A percentile compares a stretch with the other conserved stretches of the same genome.
Conservation (phyloP, 768 basidiomycete species). For the Suillus clintonianus region DNA sequence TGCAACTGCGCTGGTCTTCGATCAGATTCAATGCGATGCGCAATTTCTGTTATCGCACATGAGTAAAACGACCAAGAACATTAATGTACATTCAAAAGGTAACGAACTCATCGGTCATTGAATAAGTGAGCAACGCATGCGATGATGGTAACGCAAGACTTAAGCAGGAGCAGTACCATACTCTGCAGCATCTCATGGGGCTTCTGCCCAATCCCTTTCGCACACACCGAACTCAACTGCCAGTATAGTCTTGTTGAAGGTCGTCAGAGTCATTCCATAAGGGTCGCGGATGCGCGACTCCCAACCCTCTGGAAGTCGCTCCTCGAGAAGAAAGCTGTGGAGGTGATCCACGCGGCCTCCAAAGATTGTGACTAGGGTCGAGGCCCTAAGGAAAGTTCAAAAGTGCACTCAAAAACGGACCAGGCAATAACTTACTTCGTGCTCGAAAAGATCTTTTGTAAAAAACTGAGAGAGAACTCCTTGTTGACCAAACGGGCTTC, state of each 20-base stretch:
- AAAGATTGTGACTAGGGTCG: conserved; percentile 67
- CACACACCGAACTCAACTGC: neutral
- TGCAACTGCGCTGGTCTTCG: too few species aligned
- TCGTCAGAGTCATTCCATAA: conserved; percentile 58
- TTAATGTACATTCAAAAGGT: too few species aligned
- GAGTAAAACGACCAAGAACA: too few species aligned
- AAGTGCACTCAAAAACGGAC: neutral
- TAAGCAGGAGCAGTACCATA: neutral
- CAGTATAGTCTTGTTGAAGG: conserved; percentile 46
- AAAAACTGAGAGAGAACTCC: conserved; percentile 49
- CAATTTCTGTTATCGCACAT: too few species aligned
- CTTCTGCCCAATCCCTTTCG: neutral
- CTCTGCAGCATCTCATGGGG: neutral
- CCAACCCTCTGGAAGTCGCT: conserved; percentile 73
- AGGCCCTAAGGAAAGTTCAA: conserved; percentile 44
- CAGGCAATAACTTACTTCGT: conserved; percentile 53
- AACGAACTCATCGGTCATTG: too few species aligned
- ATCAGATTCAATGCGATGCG: too few species aligned
- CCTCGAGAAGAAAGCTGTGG: conserved; percentile 56
- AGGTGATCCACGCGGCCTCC: conserved; percentile 65
- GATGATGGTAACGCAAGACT: neutral
- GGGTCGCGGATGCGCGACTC: conserved; percentile 57
- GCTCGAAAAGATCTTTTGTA: conserved; percentile 69
- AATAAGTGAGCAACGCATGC: too few species aligned
- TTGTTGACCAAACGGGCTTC: conserved; percentile 57